Evolutionary conservation across 2,329 filamentous ascomycete genomes (phyloP).

Genomic region (Dothiorella sarmentorum): DNA sequence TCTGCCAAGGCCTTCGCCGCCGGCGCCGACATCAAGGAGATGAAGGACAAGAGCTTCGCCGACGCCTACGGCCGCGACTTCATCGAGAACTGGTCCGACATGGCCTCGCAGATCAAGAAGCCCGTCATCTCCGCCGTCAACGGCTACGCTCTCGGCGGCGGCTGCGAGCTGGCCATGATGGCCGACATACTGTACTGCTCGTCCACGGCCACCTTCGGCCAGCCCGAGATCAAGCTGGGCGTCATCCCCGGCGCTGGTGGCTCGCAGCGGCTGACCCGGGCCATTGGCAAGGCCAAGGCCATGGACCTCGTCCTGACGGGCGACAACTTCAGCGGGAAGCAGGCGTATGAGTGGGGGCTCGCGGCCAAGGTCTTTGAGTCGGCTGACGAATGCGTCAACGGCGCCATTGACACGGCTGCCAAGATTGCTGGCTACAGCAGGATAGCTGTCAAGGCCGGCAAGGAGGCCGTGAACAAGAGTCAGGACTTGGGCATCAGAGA

Average conservation of each 20-base stretch:
- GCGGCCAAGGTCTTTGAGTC: slow-evolving; percentile 77
- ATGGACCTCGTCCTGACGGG: slow-evolving; percentile 49
- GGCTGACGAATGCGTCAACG: slow-evolving; percentile 78
- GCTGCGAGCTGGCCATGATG: slow-evolving; percentile 97
- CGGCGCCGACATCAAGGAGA: slow-evolving; percentile 98
- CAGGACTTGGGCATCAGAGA: slow-evolving; percentile 85
- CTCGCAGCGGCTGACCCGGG: slow-evolving; percentile 80
- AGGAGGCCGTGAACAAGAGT: slow-evolving; percentile 99
- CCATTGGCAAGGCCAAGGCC: slow-evolving; percentile 45
- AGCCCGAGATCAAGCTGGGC: slow-evolving; percentile 95
- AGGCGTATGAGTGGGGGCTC: slow-evolving; percentile 87
- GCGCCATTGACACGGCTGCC: slow-evolving; percentile 76
- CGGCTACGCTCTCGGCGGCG: slow-evolving; percentile 89
- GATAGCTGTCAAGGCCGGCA: slow-evolving; percentile 83
- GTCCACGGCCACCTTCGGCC: slow-evolving; percentile 81
- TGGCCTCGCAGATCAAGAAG: slow-evolving; percentile 83
- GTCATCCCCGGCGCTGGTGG: slow-evolving; percentile 90
- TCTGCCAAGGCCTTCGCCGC: slow-evolving; percentile 79
- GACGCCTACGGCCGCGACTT: slow-evolving; percentile 86
- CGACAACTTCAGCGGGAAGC: slow-evolving; percentile 72
- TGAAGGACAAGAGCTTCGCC: slow-evolving; percentile 87
- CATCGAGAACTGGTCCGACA: slow-evolving; percentile 89
- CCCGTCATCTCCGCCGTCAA: slow-evolving; percentile 93
- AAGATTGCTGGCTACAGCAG: slow-evolving; percentile 83
- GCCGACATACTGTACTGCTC: slow-evolving; percentile 92